These are phyloP conservation scores for Phanerodontia chrysosporium DNA, from an alignment of 768 basidiomycete genomes.

Conservation along the genomic window DNA sequence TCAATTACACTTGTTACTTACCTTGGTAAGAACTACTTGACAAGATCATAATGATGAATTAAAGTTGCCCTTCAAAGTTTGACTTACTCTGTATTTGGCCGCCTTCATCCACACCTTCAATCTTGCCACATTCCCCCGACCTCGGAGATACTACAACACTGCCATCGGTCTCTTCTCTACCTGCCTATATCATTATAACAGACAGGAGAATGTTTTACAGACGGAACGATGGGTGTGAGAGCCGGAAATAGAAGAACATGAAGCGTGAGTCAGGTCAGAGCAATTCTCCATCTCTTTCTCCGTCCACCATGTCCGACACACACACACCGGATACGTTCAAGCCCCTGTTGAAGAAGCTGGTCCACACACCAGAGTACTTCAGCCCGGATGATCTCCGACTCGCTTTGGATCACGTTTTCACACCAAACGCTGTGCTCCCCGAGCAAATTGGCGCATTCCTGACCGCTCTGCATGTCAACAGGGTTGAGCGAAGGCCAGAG, in stretches of 20 bases:
- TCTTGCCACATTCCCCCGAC: too few relatives aligned
- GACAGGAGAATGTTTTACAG: neutral
- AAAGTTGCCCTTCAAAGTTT: too few relatives aligned
- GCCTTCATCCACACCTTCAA: too few relatives aligned
- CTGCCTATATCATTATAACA: neutral
- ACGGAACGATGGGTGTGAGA: neutral
- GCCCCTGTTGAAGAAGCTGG: conserved; percentile 68
- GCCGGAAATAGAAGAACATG: neutral
- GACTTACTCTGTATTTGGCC: too few relatives aligned
- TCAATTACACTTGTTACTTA: too few relatives aligned
- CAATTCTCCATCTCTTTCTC: neutral
- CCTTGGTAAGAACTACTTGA: too few relatives aligned
- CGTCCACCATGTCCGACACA: conserved; percentile 20
- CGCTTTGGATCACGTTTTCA: conserved; percentile 73
- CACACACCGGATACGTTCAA: conserved; percentile 60
- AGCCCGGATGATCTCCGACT: conserved; percentile 65
- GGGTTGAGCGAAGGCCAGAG: conserved; percentile 71
- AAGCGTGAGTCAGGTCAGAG: neutral
- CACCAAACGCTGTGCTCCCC: conserved; percentile 56
- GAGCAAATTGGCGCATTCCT: conserved; percentile 88
- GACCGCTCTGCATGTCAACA: conserved; percentile 76
- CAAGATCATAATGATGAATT: too few relatives aligned
- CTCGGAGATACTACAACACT: neutral
- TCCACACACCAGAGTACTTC: conserved; percentile 81
- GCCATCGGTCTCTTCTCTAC: neutral